Conservation (phyloP, 2,329 filamentous ascomycete species). For the Tolypocladium capitatum region DNA sequence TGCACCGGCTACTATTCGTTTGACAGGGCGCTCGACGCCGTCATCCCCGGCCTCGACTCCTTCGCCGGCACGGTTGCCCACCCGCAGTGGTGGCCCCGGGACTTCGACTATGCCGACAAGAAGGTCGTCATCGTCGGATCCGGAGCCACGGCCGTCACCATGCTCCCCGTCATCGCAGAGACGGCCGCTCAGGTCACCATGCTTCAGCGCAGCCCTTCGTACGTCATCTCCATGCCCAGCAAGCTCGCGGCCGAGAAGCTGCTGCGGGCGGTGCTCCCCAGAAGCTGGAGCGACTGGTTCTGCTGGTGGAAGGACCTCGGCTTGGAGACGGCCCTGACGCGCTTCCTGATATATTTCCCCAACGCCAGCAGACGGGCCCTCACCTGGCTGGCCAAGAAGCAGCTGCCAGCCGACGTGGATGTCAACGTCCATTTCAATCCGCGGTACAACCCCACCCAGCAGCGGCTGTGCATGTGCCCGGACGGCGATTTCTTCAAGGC, state of each 20-base stretch:
- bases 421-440: conserved; percentile 52
- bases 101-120: conserved; percentile 52
- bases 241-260: conserved; percentile 21
- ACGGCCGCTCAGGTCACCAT: conserved; percentile 58
- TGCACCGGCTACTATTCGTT: conserved; percentile 62
- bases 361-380: conserved; percentile 18
- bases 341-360: conserved; percentile 15
- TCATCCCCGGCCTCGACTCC: conserved; percentile 52
- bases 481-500: conserved; percentile 43
- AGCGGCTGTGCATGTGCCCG: conserved; percentile 57
- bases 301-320: conserved; percentile 37
- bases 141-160: conserved; percentile 67
- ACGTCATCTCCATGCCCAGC: conserved; percentile 44
- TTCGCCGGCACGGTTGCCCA: conserved; percentile 55
- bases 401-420: conserved; percentile 40
- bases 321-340: conserved; percentile 27
- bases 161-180: conserved; percentile 56
- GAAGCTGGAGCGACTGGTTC: conserved; percentile 29
- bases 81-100: conserved; percentile 65
- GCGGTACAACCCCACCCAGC: conserved; percentile 54
- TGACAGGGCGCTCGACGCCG: conserved; percentile 41
- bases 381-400: conserved; percentile 25
- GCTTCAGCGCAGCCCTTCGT: conserved; percentile 67
- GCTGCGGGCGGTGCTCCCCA: conserved; percentile 31
- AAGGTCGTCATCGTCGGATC: conserved; percentile 60